Base-by-base conservation (phyloP, 768 basidiomycete species). In the Tylopilus sp. region DNA sequence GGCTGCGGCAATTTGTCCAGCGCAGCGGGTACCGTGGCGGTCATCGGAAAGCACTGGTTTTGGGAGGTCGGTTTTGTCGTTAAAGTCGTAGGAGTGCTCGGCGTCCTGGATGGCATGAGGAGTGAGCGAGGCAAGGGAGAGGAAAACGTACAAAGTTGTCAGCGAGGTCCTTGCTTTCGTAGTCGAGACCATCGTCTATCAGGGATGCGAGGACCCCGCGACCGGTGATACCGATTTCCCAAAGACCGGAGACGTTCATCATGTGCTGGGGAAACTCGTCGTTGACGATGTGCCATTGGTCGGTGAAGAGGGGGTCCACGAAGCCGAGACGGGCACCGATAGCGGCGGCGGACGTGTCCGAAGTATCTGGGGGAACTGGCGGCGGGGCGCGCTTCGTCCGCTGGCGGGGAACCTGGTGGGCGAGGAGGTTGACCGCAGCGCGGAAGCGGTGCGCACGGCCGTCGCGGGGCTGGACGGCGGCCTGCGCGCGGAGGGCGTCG, bases 211-310 rank as follows among this genome's bases (percentile, higher is more conserved):
- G 86, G 26, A 98, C 76, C 8, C 92, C 95, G 60, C 84, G 77
- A 1, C 97, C 97, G 0, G 87, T 92, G 58, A 94, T 78, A 4
- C 92, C 95, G 73, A 87, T 81, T 28, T 88, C 89, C 97, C 97
- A 99, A 1, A 97, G 76, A 12, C 82, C 78, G 0, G 92, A 88
- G n/a, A 93, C 89, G 63, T 99, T 98, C 85, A 99, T 88, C 77
- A 80, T 84, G 59, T 91, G 82, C 62, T 88, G 81, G 5, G 86
- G 88, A 58, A 77, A 83, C 30, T 90, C 80, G 54, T 89, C 84
- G 72, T 99, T 98, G 55, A 97, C 81, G 22, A 98, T 76, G 74
- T 98, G 96, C 97, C 97, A 98, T 75, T 98, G 96, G 53, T 81
- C 70, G 16, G 77, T 65, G 66, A 97, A 93, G 54, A 87, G 75